Evolutionary conservation across 2,329 filamentous ascomycete species (phyloP), one percentile per base, ranked within the genome.

Genomic region (Sclerotinia borealis): DNA sequence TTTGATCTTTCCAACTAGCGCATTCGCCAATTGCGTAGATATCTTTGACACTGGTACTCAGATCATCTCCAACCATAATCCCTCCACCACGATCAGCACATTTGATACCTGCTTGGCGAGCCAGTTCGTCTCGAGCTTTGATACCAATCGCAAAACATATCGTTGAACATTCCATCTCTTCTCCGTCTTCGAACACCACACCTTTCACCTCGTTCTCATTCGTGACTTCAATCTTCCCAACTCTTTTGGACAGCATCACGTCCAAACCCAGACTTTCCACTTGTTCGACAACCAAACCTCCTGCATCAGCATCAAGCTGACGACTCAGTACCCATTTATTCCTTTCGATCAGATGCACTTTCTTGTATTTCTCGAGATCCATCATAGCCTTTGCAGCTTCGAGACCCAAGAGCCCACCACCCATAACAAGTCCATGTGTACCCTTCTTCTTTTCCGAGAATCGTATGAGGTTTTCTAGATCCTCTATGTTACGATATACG

Each of bases 351-450:
- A 96, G 79, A 68, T 87, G 90, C 59, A 96, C 89, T 63, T 85
- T 84, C 15, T 82, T 80, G 72, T 89, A 96, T 59, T 86, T 84
- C 69, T 90, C 82, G 10, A 96, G 79, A 72, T 96, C 92, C 79
- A 93, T 88, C 90, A 96, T 92, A 2, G 92, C 92, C 71, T 96
- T 95, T 39, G 91, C 92, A 2, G 92, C 92, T 77, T 96, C 92
- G 0, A 97, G 83, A 0, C 92, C 92, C 0, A 96, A 81, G 29
- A 97, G 76, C 0, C 92, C 92, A 59, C 92, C 92, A 29, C 92
- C 92, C 4, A 96, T 90, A 0, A 95, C 91, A 5, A 86, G 83
- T 0, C 90, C 92, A 2, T 83, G 83, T 2, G 86, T 85, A 5
- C 85, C 90, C 69, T 86, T 89, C 39, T 85, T 84, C 13, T 80